Conservation (phyloP, 192 early-diverging fungal genomes). For the Coemansia sp. region DNA sequence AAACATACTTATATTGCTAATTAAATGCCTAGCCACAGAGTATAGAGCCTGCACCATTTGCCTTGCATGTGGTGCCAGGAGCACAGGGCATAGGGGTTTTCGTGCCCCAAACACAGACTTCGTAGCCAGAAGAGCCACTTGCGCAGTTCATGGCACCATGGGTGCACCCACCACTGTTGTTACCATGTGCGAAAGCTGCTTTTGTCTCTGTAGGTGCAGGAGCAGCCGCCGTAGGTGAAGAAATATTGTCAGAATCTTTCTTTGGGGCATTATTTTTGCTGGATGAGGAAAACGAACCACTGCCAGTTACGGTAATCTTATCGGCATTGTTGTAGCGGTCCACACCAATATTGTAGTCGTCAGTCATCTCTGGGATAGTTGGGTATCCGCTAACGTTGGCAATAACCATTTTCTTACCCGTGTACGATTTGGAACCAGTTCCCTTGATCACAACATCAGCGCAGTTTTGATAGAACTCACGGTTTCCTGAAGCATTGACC, state of each 20-base stretch:
- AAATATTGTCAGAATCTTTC: slow-evolving; percentile 19
- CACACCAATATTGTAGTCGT: slow-evolving; percentile 33
- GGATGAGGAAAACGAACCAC: slow-evolving; percentile 7
- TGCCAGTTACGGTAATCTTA: slow-evolving; percentile 34
- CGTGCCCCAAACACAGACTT: slow-evolving; percentile 40
- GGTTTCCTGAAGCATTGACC: slow-evolving; percentile 71
- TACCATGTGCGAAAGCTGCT: background rate
- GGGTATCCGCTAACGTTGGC: slow-evolving; percentile 46
- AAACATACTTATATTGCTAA: too few relatives aligned
- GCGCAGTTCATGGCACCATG: slow-evolving; percentile 33
- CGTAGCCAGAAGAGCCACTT: slow-evolving; percentile 18
- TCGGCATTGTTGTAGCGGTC: slow-evolving; percentile 25
- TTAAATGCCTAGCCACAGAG: slow-evolving; percentile 7
- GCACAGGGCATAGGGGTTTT: slow-evolving; percentile 11
- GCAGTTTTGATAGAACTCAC: slow-evolving; percentile 70
- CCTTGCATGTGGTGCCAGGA: slow-evolving; percentile 25
- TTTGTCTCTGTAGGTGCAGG: slow-evolving; percentile 2
- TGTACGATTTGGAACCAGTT: slow-evolving; percentile 26
- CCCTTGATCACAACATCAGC: slow-evolving; percentile 31
- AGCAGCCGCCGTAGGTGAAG: background rate
- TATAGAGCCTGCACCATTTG: background rate
- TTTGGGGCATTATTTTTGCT: background rate
- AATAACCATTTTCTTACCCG: slow-evolving; percentile 38
- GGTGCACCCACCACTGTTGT: slow-evolving; percentile 6
- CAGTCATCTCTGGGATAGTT: slow-evolving; percentile 52